Conservation (phyloP, 192 early-diverging fungal genomes). For the Glomus cerebriforme region DNA sequence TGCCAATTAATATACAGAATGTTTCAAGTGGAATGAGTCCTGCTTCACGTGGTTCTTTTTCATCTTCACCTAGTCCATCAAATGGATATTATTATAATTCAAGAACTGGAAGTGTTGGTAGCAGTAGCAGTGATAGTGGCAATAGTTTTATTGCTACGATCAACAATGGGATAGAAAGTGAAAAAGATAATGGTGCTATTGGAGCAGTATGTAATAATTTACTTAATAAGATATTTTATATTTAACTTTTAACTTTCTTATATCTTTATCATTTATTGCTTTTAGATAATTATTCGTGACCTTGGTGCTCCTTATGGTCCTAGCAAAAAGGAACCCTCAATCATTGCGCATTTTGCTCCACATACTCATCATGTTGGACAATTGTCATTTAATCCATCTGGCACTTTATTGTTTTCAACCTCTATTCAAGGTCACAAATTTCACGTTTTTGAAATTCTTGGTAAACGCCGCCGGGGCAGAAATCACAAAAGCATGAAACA, state of each 20-base stretch:
- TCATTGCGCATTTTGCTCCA: conserved; percentile 70
- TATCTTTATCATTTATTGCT: neutral
- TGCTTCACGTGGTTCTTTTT: neutral
- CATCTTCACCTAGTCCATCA: conserved; percentile 20
- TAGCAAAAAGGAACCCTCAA: conserved; percentile 38
- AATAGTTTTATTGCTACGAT: conserved; percentile 22
- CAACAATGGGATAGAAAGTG: conserved; percentile 32
- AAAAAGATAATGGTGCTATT: conserved; percentile 38
- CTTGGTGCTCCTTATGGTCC: conserved; percentile 27
- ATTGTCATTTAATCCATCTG: conserved; percentile 64
- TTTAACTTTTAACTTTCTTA: neutral
- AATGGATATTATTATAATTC: conserved; percentile 24
- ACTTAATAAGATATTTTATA: neutral
- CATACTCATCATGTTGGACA: conserved; percentile 68
- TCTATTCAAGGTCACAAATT: conserved; percentile 75
- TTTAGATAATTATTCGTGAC: conserved; percentile 57
- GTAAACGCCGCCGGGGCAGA: conserved; percentile 30
- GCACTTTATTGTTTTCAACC: conserved; percentile 68
- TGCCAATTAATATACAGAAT: conserved; percentile 31
- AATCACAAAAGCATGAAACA: conserved; percentile 36
- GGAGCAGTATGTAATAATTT: conserved; percentile 46
- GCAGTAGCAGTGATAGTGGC: conserved; percentile 3
- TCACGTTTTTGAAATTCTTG: conserved; percentile 64
- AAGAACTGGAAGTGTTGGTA: neutral
- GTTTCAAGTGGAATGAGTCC: conserved; percentile 1